phyloP scores from a whole-genome alignment of 164 flowering plant species.

The Saururus chinensis region DNA sequence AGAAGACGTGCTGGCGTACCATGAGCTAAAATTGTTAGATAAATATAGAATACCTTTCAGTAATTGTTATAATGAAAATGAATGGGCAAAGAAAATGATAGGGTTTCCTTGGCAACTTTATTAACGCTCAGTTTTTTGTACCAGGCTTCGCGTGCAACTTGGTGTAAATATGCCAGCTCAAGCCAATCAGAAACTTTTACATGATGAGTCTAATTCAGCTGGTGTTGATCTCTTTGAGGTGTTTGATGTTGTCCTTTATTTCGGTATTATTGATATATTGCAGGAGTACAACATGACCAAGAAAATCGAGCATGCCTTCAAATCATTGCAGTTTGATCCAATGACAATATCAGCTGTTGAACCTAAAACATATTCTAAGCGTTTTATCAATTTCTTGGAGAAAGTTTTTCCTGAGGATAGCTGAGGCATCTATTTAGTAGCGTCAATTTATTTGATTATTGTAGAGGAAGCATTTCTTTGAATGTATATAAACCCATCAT shows the following conservation, averaged over 20 bases:
- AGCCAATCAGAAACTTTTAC: conserved; percentile 46
- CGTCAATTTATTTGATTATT: neutral
- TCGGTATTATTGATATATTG: conserved; percentile 85
- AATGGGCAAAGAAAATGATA: too few species aligned
- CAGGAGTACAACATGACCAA: conserved; percentile 76
- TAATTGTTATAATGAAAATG: neutral
- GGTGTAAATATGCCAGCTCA: conserved; percentile 98
- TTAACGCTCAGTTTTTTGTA: neutral
- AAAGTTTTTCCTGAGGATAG: conserved; percentile 47
- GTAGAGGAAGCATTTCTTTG: neutral
- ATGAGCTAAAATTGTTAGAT: too few species aligned
- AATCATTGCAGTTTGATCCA: conserved; percentile 65
- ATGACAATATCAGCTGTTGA: conserved; percentile 63
- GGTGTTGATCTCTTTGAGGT: conserved; percentile 70
- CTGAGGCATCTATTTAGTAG: conserved; percentile 5
- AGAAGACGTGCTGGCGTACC: too few species aligned
- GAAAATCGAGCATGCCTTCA: conserved; percentile 69
- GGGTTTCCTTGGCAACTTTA: neutral
- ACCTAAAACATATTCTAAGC: conserved; percentile 57
- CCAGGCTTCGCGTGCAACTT: conserved; percentile 71
- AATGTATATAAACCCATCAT: too few species aligned
- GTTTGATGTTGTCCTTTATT: conserved; percentile 80
- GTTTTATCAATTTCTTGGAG: conserved; percentile 65
- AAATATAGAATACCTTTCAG: neutral
- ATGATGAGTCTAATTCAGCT: conserved; percentile 21